phyloP scores from a whole-genome alignment of 2,329 filamentous ascomycete genomes.

The Teratosphaeria epicoccoides region DNA sequence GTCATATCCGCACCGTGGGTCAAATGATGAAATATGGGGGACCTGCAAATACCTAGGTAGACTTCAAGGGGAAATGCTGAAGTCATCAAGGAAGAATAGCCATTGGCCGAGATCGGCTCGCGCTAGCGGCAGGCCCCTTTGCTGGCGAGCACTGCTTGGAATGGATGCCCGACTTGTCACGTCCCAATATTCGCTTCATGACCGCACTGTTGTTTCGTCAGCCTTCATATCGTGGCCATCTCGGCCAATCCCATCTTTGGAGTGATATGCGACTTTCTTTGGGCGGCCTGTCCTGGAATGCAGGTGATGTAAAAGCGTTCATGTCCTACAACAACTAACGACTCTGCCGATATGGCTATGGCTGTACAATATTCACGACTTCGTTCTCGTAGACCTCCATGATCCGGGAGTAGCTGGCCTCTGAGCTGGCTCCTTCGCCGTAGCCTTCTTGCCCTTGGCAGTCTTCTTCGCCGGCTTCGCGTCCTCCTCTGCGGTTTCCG shows the following conservation, averaged over 20 bases:
- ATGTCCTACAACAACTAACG: neutral
- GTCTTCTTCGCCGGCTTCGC: neutral
- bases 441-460: constrained; percentile 7
- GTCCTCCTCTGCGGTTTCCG: constrained; percentile 6
- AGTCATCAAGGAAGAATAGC: neutral
- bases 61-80: neutral
- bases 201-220: too few relatives aligned
- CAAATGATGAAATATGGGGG: too few relatives aligned
- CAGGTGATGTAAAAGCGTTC: neutral
- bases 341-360: neutral
- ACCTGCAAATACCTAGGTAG: too few relatives aligned
- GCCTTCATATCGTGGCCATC: too few relatives aligned
- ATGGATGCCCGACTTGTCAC: too few relatives aligned
- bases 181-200: too few relatives aligned
- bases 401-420: constrained; percentile 11
- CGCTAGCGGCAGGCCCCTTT: neutral
- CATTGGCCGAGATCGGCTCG: neutral
- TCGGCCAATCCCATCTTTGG: too few relatives aligned
- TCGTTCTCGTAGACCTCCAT: constrained; percentile 13
- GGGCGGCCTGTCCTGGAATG: too few relatives aligned
- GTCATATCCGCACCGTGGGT: neutral
- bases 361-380: neutral
- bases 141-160: too few relatives aligned
- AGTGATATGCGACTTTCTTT: too few relatives aligned
- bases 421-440: constrained; percentile 4